phyloP scores from a whole-genome alignment of 805 yeast species.

The Teunomyces kruisii region DNA sequence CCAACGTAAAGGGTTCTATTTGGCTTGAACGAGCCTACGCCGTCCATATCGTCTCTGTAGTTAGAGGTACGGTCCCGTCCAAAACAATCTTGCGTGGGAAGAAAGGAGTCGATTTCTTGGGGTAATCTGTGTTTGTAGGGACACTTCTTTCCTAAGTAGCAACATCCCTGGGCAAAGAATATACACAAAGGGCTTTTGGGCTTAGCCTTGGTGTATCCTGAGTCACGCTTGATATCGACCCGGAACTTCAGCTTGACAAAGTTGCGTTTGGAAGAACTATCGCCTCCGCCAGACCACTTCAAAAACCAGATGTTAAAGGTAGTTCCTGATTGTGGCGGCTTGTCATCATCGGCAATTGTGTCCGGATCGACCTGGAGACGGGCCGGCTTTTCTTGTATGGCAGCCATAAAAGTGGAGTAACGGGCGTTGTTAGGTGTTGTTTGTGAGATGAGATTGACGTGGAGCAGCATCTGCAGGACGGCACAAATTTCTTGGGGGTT shows the following conservation, averaged over 20 bases:
- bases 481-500: neutral
- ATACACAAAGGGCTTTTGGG: slow-evolving; percentile 62
- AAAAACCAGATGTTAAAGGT: slow-evolving; percentile 86
- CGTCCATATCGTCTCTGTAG: slow-evolving; percentile 91
- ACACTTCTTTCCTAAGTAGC: slow-evolving; percentile 76
- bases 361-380: slow-evolving; percentile 71
- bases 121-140: slow-evolving; percentile 80
- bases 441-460: neutral
- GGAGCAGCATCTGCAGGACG: neutral
- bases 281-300: slow-evolving; percentile 81
- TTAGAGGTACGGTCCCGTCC: slow-evolving; percentile 84
- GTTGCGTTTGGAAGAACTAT: slow-evolving; percentile 43
- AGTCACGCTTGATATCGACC: slow-evolving; percentile 59
- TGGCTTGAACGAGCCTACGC: slow-evolving; percentile 78
- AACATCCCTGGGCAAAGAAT: slow-evolving; percentile 86
- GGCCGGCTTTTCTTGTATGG: slow-evolving; percentile 45
- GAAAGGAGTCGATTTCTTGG: slow-evolving; percentile 50
- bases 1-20: slow-evolving; percentile 81
- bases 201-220: slow-evolving; percentile 76
- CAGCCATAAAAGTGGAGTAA: neutral
- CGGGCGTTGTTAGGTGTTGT: neutral
- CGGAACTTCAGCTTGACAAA: slow-evolving; percentile 55
- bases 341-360: slow-evolving; percentile 51
- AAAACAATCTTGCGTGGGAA: slow-evolving; percentile 80
- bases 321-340: slow-evolving; percentile 79